phyloP scores from a whole-genome alignment of 495 filamentous ascomycete species.

The Aspergillus coremiiformis region DNA sequence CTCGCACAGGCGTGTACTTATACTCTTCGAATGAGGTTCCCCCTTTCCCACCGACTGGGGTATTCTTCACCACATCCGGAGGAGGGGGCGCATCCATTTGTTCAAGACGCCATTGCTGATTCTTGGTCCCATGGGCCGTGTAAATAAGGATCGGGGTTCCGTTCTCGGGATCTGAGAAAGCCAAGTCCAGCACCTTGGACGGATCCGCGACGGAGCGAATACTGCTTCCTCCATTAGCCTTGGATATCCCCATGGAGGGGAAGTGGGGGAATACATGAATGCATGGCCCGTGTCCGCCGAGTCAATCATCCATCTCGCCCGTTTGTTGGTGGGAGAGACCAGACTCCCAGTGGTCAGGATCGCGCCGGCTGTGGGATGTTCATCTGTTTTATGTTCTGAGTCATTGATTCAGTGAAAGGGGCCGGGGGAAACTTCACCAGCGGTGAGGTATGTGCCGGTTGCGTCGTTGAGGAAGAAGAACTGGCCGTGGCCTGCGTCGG shows the following conservation, averaged over 20 bases:
- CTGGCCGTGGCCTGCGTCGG: not conserved
- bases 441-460: not conserved
- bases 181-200: not conserved
- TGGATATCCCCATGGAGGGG: too few species aligned
- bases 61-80: not conserved
- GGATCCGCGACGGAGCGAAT: not conserved
- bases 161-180: not conserved
- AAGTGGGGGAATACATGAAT: not conserved
- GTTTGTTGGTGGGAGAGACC: not conserved
- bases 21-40: not conserved
- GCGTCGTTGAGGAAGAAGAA: not conserved
- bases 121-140: not conserved
- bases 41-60: not conserved
- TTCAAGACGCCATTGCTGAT: not conserved
- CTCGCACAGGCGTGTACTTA: not conserved
- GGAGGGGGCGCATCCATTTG: not conserved
- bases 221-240: not conserved
- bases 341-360: not conserved
- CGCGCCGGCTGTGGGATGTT: not conserved
- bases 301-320: not conserved
- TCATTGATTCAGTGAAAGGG: not conserved
- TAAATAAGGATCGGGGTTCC: not conserved
- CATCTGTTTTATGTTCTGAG: not conserved
- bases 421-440: not conserved
- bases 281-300: not conserved